Evolutionary conservation across 495 filamentous ascomycete genomes (phyloP).

Genomic region (Aspergillus hancockii): DNA sequence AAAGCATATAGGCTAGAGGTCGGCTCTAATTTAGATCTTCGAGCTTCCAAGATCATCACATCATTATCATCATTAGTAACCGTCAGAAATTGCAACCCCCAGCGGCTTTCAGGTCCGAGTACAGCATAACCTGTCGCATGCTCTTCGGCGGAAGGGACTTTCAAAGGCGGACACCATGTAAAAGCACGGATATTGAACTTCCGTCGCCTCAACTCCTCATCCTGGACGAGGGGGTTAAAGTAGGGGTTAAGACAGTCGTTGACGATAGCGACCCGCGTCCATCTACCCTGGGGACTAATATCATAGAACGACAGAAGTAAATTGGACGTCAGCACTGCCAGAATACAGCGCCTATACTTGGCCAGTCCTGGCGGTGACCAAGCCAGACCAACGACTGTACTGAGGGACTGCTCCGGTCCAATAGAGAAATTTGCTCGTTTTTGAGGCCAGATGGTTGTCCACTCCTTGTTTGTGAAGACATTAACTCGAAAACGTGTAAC

Average conservation of each 20-base stretch:
- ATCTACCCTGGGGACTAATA: conserved; percentile 37
- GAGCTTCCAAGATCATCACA: conserved; percentile 32
- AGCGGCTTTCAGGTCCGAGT: conserved; percentile 32
- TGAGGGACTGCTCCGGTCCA: conserved; percentile 62
- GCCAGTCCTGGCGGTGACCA: conserved; percentile 66
- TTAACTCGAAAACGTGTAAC: conserved; percentile 49
- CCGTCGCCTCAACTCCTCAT: conserved; percentile 20
- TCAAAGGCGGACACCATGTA: conserved; percentile 41
- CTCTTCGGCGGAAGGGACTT: conserved; percentile 18
- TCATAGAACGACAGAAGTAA: conserved; percentile 51
- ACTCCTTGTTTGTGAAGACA: conserved; percentile 55
- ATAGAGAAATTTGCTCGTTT: conserved; percentile 55
- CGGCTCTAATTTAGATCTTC: background rate
- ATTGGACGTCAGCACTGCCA: conserved; percentile 63
- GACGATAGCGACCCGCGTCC: conserved; percentile 46
- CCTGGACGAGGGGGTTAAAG: conserved; percentile 18
- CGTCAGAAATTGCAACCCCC: conserved; percentile 41
- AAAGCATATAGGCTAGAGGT: conserved; percentile 17
- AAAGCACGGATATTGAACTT: conserved; percentile 42
- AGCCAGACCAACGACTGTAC: conserved; percentile 49
- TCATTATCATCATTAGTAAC: conserved; percentile 47
- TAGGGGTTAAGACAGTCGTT: conserved; percentile 37
- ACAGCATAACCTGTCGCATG: conserved; percentile 4
- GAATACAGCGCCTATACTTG: conserved; percentile 55
- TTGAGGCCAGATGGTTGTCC: conserved; percentile 47